Percentiles rank a stretch among this genome's conserved stretches.
Conservation (phyloP, 108 stramenopile genomes). For the Nitzschia sp. region DNA sequence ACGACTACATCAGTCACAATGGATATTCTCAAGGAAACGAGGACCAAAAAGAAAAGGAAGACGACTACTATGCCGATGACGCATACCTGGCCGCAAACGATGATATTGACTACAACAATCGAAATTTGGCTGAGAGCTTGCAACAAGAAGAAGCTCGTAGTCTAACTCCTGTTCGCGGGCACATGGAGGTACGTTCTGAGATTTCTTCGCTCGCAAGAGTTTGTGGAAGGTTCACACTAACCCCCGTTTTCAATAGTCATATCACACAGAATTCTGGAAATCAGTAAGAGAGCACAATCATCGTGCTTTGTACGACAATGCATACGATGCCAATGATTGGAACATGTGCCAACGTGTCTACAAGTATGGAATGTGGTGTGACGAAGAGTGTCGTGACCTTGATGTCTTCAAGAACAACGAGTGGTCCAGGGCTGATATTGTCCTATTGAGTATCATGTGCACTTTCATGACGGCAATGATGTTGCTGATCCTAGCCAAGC, state of each 20-base stretch:
- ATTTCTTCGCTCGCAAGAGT: background rate
- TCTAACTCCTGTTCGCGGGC: background rate
- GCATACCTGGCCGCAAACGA: conserved; percentile 50
- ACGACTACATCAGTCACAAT: conserved; percentile 67
- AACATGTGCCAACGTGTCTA: conserved; percentile 80
- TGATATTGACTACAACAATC: conserved; percentile 36
- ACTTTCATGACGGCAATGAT: conserved; percentile 85
- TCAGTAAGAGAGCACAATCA: conserved; percentile 22
- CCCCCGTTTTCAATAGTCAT: conserved; percentile 22
- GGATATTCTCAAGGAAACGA: conserved; percentile 47
- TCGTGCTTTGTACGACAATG: conserved; percentile 42
- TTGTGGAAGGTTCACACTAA: background rate
- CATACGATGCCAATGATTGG: conserved; percentile 66
- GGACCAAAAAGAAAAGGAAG: conserved; percentile 33
- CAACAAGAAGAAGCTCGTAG: background rate
- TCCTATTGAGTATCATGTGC: conserved; percentile 78
- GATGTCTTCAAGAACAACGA: conserved; percentile 77
- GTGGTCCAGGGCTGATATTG: conserved; percentile 81
- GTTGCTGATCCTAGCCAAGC: conserved; percentile 80
- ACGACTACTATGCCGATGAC: conserved; percentile 39
- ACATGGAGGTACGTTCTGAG: conserved; percentile 22
- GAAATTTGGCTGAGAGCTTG: background rate
- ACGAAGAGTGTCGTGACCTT: conserved; percentile 73
- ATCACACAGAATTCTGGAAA: conserved; percentile 48
- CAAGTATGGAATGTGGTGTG: conserved; percentile 83